Conservation (phyloP, 2,329 filamentous ascomycete species). For the Hypoxylon sp. region DNA sequence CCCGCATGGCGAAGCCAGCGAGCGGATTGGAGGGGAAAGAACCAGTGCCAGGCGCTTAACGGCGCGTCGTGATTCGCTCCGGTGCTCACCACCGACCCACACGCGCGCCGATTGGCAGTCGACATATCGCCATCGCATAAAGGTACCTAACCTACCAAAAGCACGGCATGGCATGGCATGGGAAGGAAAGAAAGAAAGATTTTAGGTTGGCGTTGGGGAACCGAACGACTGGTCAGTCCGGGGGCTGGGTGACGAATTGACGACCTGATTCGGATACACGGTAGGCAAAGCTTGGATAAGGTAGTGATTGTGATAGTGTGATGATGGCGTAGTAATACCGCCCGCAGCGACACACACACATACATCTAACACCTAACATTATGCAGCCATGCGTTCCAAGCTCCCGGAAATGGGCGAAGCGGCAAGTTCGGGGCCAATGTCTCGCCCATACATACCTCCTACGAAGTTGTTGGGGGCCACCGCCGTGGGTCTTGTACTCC, state of each 20-base stretch:
- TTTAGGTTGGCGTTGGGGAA: slow-evolving; percentile 12
- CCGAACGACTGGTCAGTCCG: slow-evolving; percentile 15
- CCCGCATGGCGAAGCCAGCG: slow-evolving; percentile 19
- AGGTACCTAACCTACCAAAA: neutral
- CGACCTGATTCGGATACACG: neutral
- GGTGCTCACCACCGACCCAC: slow-evolving; percentile 21
- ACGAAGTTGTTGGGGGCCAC: slow-evolving; percentile 9
- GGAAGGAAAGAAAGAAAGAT: slow-evolving; percentile 6
- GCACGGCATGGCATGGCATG: neutral
- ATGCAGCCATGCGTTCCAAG: slow-evolving; percentile 36
- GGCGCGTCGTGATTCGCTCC: slow-evolving; percentile 36
- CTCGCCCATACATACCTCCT: neutral
- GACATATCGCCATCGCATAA: neutral
- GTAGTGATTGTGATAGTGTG: slow-evolving; percentile 47
- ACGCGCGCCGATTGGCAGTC: slow-evolving; percentile 14
- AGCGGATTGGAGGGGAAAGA: slow-evolving; percentile 37
- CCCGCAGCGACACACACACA: neutral
- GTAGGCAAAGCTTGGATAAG: neutral
- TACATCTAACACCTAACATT: neutral
- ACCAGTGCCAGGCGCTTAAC: slow-evolving; percentile 38
- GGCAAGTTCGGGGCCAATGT: slow-evolving; percentile 21
- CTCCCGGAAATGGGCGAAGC: slow-evolving; percentile 30
- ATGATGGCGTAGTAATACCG: slow-evolving; percentile 21
- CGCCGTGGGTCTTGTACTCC: neutral
- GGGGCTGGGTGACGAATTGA: slow-evolving; percentile 30